A percentile compares a stretch with the other conserved stretches of the same genome.
Conservation (phyloP, 331 rosid genomes). For the Ulmus americana region DNA sequence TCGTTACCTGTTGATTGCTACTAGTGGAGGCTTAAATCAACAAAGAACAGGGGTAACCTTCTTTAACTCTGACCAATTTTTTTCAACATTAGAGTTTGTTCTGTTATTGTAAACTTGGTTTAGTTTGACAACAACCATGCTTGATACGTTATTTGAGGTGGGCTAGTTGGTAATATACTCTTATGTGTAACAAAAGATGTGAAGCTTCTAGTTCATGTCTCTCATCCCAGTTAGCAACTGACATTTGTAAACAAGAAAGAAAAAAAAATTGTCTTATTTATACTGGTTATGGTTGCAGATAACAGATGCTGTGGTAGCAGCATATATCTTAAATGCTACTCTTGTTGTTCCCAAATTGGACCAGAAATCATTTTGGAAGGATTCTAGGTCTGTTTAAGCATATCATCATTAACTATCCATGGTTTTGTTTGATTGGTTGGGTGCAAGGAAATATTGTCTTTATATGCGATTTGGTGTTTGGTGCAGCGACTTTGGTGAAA, state of each 20-base stretch:
- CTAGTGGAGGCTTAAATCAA: conserved; percentile 90
- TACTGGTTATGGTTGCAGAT: conserved; percentile 48
- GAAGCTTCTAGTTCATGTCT: too few relatives aligned
- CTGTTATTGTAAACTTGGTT: not conserved
- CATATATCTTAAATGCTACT: conserved; percentile 78
- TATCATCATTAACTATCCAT: not conserved
- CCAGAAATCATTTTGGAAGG: conserved; percentile 82
- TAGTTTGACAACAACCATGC: not conserved
- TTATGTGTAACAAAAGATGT: not conserved
- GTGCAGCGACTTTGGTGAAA: conserved; percentile 76
- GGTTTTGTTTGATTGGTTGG: not conserved
- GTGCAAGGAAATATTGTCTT: conserved; percentile 6
- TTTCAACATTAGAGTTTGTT: not conserved
- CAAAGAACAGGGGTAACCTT: conserved; percentile 89
- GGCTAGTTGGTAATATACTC: not conserved
- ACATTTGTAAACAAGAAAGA: not conserved
- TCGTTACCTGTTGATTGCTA: conserved; percentile 60
- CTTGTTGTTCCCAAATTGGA: conserved; percentile 83
- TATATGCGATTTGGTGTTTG: conserved; percentile 17
- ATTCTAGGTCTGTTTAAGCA: conserved; percentile 46
- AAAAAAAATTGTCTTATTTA: conserved; percentile 1
- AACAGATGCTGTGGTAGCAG: conserved; percentile 87
- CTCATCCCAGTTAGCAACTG: not conserved
- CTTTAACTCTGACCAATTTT: not conserved
- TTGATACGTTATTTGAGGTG: not conserved